Percentiles rank a stretch among this genome's conserved stretches.
phyloP scores from a whole-genome alignment of 2,329 filamentous ascomycete species.

The Xylaria multiplex region DNA sequence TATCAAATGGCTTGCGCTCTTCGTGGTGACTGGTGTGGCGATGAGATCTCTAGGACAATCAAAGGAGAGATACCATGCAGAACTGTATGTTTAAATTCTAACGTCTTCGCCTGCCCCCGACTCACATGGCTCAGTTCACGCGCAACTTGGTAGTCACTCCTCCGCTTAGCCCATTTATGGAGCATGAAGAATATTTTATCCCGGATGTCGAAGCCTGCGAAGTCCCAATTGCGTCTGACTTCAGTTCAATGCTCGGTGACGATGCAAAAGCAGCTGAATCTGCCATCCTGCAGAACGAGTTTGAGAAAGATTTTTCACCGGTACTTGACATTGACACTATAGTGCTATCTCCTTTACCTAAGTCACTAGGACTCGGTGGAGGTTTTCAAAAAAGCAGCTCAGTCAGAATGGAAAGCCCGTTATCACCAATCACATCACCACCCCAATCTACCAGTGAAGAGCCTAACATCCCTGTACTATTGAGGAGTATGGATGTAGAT shows the following conservation, averaged over 20 bases:
- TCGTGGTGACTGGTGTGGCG: constrained; percentile 34
- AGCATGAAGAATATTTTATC: constrained; percentile 38
- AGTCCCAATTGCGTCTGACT: constrained; percentile 44
- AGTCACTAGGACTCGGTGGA: constrained; percentile 27
- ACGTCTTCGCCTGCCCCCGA: constrained; percentile 10
- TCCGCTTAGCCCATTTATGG: constrained; percentile 41
- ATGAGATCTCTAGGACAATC: constrained; percentile 31
- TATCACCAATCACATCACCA: constrained; percentile 38
- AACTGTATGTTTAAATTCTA: constrained; percentile 31
- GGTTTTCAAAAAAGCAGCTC: constrained; percentile 32
- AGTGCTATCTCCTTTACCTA: constrained; percentile 28
- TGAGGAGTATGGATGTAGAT: constrained; percentile 38
- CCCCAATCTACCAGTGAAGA: constrained; percentile 14
- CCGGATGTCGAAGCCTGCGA: constrained; percentile 42
- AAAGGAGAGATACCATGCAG: constrained; percentile 20
- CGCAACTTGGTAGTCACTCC: constrained; percentile 43
- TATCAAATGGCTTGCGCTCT: constrained; percentile 37
- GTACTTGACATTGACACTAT: constrained; percentile 19
- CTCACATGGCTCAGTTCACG: constrained; percentile 34
- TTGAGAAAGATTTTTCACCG: constrained; percentile 5
- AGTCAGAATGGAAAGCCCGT: constrained; percentile 44
- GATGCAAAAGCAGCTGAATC: constrained; percentile 43
- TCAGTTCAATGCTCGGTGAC: constrained; percentile 43
- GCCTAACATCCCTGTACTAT: constrained; percentile 29
- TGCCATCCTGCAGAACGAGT: constrained; percentile 34